Percentiles rank a stretch among this genome's conserved stretches.
Conservation (phyloP, 495 filamentous ascomycete genomes). For the Patellaria atrata region DNA sequence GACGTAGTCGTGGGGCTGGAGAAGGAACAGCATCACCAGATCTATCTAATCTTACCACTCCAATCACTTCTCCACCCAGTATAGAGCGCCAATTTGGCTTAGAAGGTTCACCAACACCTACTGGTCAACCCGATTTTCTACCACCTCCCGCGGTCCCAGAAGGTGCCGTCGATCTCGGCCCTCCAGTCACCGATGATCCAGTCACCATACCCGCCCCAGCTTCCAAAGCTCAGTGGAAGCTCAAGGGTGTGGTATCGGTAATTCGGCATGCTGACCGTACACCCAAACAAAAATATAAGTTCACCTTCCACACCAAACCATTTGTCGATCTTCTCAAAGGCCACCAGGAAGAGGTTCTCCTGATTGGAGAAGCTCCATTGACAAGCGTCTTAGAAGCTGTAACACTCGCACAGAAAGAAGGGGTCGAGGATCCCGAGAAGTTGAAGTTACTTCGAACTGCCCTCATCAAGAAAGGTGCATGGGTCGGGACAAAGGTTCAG, state of each 20-base stretch:
- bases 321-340: conserved; percentile 90
- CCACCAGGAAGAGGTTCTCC: conserved; percentile 88
- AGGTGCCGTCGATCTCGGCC: conserved; percentile 1
- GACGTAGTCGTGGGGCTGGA: conserved; percentile 22
- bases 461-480: conserved; percentile 77
- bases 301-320: conserved; percentile 92
- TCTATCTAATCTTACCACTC: conserved; percentile 27
- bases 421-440: conserved; percentile 74
- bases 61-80: conserved; percentile 38
- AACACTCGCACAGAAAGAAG: conserved; percentile 56
- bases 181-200: conserved; percentile 19
- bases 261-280: conserved; percentile 93
- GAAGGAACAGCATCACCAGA: conserved; percentile 29
- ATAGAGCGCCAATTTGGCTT: conserved; percentile 26
- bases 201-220: conserved; percentile 55
- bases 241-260: conserved; percentile 97
- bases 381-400: conserved; percentile 78
- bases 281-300: conserved; percentile 98
- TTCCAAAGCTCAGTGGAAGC: conserved; percentile 89
- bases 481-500: conserved; percentile 94
- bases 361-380: conserved; percentile 84
- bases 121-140: conserved; percentile 12
- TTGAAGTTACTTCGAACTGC: conserved; percentile 70
- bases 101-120: conserved; percentile 2
- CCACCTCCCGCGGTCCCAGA: conserved; percentile 8